These are phyloP conservation scores for Diaporthe destruens DNA, from an alignment of 2,329 filamentous ascomycete genomes.

Conservation along the genomic window DNA sequence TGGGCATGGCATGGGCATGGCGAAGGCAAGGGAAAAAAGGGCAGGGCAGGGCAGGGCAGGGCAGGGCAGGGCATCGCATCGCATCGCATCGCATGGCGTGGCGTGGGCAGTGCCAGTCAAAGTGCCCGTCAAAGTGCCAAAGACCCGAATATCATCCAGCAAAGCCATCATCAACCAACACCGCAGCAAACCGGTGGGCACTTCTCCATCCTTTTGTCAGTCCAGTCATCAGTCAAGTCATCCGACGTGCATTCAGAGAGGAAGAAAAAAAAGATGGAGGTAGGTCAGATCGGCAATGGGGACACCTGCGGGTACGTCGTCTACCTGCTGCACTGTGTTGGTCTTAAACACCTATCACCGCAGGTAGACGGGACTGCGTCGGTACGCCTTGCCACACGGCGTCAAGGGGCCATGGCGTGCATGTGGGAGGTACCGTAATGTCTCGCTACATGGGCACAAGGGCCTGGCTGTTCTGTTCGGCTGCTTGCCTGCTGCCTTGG, in stretches of 20 bases:
- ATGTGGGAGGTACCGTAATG: background rate
- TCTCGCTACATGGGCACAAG: no score
- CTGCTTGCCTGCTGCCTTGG: slow-evolving; percentile 1
- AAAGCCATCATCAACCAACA: slow-evolving; percentile 14
- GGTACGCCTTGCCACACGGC: background rate
- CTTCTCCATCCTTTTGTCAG: background rate
- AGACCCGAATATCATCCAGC: no score
- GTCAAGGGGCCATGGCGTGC: background rate
- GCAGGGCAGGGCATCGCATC: background rate
- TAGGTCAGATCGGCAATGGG: slow-evolving; percentile 19
- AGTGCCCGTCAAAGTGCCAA: no score
- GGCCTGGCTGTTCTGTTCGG: no score
- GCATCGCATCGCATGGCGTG: slow-evolving; percentile 2
- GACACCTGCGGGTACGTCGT: background rate
- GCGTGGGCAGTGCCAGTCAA: background rate
- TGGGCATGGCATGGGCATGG: slow-evolving; percentile 7
- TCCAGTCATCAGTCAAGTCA: slow-evolving; percentile 19
- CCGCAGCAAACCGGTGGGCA: background rate
- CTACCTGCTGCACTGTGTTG: background rate
- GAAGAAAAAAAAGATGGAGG: background rate
- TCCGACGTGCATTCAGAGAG: background rate
- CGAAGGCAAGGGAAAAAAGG: background rate
- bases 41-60: slow-evolving; percentile 11
- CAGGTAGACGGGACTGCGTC: background rate
- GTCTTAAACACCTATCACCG: background rate